Base-by-base conservation (phyloP, 2,329 filamentous ascomycete genomes). In the Myotisia sp. region DNA sequence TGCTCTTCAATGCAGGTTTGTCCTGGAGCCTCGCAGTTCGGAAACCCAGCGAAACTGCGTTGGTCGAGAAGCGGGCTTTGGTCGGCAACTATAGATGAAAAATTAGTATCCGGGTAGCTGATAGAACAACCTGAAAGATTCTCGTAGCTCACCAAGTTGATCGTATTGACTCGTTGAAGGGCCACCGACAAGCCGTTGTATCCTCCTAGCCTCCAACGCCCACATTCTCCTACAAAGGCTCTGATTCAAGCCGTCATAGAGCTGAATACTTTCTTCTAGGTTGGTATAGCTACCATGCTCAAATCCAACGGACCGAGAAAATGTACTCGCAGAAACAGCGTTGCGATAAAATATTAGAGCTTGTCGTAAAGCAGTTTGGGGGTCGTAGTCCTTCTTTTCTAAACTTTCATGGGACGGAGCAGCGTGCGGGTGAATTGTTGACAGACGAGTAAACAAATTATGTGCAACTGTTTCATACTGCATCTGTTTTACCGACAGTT, bases 381-480 rank as follows among this genome's bases (percentile, higher is more conserved):
- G 58, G 29, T 62, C 52, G 34, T 60, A 58, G 20, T 62, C 58
- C 38, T 54, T 59, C 33, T 44, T 53, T 31, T 63, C 58, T 10
- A 48, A 50, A 6, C 51, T 53, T 33, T 59, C 56, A 30, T 54
- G 48, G 1, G 58, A 55, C 4, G 59, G 56, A 9, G 51, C 55
- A 17, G 54, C 48, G 31, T 59, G 53, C 22, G 63, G 63, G 38
- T 67, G 63, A 14, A 65, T 55, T 1, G 59, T 60, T 18, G 60
- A 58, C 26, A 67, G 53, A 13, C 62, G 60, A 1, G 62, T 64
- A 41, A 62, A 60, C 8, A 66, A 46, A 26, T 62, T 56, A 46
- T 66, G 63, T 5, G 60, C 58, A 28, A 66, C 55, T 12, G 58
- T 60, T 42, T 65, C 62, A 42, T 55, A 62, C 44, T 67, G 63